Evolutionary conservation across 306 rosid species (phyloP).

Genomic region (Rosa persica): DNA sequence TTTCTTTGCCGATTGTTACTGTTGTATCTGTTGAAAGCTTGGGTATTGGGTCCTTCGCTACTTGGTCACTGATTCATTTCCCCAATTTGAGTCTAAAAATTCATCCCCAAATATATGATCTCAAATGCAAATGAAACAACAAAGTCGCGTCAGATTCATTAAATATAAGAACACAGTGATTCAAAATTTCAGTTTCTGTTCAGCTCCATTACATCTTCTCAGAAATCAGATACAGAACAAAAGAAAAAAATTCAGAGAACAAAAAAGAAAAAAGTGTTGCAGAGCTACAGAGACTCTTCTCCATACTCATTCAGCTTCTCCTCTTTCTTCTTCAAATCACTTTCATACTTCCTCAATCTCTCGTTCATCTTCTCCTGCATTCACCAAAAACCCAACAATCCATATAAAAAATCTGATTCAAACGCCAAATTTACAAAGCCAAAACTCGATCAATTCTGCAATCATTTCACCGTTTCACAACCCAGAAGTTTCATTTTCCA

Average conservation of each 20-base stretch:
- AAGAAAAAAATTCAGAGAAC: neutral
- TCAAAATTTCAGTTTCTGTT: neutral
- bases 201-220: neutral
- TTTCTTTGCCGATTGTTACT: neutral
- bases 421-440: neutral
- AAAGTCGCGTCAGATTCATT: neutral
- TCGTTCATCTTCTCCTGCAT: constrained; percentile 76
- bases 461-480: neutral
- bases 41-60: neutral
- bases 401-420: neutral
- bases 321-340: constrained; percentile 63
- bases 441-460: neutral
- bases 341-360: constrained; percentile 59
- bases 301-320: constrained; percentile 41
- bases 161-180: neutral
- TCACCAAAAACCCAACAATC: neutral
- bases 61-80: neutral
- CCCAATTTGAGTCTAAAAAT: neutral
- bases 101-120: neutral
- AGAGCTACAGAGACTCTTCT: constrained; percentile 54
- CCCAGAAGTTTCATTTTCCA: neutral
- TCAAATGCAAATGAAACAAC: neutral
- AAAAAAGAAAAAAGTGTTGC: neutral
- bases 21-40: neutral
- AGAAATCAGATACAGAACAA: neutral